These are phyloP conservation scores for Panaeolus cyanescens DNA, from an alignment of 768 basidiomycete genomes.

Conservation along the genomic window DNA sequence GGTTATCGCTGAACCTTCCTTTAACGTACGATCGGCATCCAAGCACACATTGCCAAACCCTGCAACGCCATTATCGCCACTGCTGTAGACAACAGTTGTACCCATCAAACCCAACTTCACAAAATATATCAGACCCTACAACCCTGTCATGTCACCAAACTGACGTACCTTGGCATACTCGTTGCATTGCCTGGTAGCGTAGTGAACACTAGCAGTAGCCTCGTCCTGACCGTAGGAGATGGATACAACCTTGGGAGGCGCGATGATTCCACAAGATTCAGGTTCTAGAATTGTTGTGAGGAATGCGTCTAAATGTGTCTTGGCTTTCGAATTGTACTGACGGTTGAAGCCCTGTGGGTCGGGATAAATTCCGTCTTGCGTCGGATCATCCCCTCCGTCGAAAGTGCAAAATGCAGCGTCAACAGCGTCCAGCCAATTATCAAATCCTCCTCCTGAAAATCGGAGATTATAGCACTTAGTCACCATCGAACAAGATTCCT, in stretches of 20 bases:
- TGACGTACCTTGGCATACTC: constrained; percentile 30
- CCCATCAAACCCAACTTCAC: constrained; percentile 36
- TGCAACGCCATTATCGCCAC: constrained; percentile 40
- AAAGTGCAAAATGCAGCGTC: constrained; percentile 47
- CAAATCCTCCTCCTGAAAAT: constrained; percentile 42
- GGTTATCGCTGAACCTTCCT: neutral
- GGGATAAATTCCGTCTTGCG: constrained; percentile 23
- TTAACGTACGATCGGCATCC: constrained; percentile 41
- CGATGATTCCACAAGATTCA: constrained; percentile 37
- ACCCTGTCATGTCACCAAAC: neutral
- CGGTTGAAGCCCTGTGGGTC: constrained; percentile 22
- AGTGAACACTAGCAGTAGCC: constrained; percentile 28
- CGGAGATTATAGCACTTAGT: neutral
- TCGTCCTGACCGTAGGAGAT: constrained; percentile 38
- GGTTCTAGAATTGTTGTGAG: constrained; percentile 22
- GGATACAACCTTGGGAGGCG: constrained; percentile 36
- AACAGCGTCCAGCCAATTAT: constrained; percentile 51
- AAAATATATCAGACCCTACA: neutral
- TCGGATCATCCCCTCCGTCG: constrained; percentile 45
- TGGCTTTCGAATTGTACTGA: constrained; percentile 36
- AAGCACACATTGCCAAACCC: constrained; percentile 34
- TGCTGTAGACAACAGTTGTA: constrained; percentile 35
- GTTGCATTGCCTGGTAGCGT: constrained; percentile 35
- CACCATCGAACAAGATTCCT: neutral
- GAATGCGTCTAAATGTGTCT: neutral